Percentiles rank a stretch among this genome's conserved stretches.
Evolutionary conservation across 2,329 filamentous ascomycete species (phyloP).

Genomic region (Trichoderma aggressivum): DNA sequence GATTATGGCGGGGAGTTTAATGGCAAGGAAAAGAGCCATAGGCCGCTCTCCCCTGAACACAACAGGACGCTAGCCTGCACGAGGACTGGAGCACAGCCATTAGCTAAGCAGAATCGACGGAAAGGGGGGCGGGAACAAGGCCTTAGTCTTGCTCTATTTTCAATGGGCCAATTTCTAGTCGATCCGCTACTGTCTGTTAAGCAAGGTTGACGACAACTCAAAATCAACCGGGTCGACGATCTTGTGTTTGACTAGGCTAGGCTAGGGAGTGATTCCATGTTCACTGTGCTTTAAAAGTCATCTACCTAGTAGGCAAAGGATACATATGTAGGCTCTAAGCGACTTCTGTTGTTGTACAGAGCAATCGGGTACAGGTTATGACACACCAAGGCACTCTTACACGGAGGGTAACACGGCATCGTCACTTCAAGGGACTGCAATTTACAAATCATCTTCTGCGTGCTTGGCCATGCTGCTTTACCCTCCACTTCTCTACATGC

Average conservation of each 20-base stretch:
- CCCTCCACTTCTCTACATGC: not conserved
- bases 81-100: not conserved
- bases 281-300: not conserved
- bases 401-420: not conserved
- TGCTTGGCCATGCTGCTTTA: not conserved
- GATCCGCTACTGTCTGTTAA: not conserved
- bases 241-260: not conserved
- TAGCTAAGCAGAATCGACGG: not conserved
- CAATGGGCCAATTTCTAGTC: not conserved
- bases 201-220: not conserved
- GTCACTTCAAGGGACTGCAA: not conserved
- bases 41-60: slow-evolving; percentile 8
- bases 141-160: not conserved
- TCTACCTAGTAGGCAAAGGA: not conserved
- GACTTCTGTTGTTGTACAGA: not conserved
- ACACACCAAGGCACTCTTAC: not conserved
- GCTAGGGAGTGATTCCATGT: not conserved
- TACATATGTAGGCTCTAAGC: not conserved
- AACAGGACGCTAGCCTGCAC: not conserved
- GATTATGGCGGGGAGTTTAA: slow-evolving; percentile 16
- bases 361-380: not conserved
- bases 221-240: not conserved
- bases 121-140: not conserved
- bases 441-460: not conserved
- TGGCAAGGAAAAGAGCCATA: slow-evolving; percentile 5